Percentiles rank a stretch among this genome's conserved stretches.
Conservation (phyloP, 208 protist species). For the Lotmaria passim region DNA sequence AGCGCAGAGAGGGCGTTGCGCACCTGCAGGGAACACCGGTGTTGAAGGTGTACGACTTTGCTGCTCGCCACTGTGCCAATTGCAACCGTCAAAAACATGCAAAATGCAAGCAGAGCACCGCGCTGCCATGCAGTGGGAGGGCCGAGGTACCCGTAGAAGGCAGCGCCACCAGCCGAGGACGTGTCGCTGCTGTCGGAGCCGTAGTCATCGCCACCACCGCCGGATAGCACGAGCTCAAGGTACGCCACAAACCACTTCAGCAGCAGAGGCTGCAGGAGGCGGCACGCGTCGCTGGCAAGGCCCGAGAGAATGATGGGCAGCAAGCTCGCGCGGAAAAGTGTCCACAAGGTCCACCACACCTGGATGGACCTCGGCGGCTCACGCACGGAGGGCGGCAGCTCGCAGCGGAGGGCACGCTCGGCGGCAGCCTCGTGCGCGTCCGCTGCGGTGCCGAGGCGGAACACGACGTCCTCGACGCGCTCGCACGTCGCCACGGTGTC, state of each 20-base stretch:
- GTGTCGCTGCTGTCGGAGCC: not conserved
- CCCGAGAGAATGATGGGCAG: not conserved
- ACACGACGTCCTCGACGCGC: conserved; percentile 38
- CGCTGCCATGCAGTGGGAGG: conserved; percentile 1
- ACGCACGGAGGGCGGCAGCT: not conserved
- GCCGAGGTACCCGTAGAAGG: not conserved
- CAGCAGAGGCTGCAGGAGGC: conserved; percentile 8
- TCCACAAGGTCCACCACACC: conserved; percentile 7
- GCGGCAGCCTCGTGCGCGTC: not conserved
- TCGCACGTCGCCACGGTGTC: conserved; percentile 46
- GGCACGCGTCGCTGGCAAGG: not conserved
- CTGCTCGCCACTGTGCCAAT: not conserved
- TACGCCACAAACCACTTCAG: conserved; percentile 22
- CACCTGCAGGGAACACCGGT: conserved; percentile 37
- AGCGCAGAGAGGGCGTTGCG: conserved; percentile 67
- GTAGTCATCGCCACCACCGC: not conserved
- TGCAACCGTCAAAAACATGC: conserved; percentile 3
- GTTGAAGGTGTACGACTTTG: conserved; percentile 42
- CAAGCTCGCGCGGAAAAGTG: conserved; percentile 19
- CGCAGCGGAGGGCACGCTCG: conserved; percentile 5
- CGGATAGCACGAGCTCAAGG: not conserved
- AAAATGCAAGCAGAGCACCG: not conserved
- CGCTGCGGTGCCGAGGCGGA: conserved; percentile 1
- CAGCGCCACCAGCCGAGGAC: not conserved
- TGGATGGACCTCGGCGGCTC: not conserved